Base-by-base conservation (phyloP, 1,284 basidiomycete genomes). In the Phlebopus sp. region DNA sequence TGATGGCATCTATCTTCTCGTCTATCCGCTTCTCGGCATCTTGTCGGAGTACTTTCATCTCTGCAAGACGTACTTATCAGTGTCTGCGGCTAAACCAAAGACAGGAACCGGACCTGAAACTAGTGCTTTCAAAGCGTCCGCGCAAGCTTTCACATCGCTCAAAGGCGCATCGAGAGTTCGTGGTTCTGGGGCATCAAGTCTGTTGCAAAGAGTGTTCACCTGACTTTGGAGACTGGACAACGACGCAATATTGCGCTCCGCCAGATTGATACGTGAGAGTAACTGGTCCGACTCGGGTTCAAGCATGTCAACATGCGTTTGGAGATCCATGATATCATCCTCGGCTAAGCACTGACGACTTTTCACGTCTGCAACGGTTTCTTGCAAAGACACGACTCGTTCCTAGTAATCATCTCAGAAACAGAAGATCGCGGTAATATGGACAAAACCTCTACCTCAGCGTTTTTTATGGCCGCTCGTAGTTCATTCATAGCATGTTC, bases 281-380 rank as follows among this genome's bases (percentile, higher is more conserved):
- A 68, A 27, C 65, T 68, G 37, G 55, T 64, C 44, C 69, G 63
- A 50, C 56, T 62, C 49, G 36, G 65, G 60, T 19, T 69, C 74
- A 15, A 74, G 64, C n/a, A 62, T 63, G 27, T 74, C 68, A 23
- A 74, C 60, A 35, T 75, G 72, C 8, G 63, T 62, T 21, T 75
- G 59, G 27, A 73, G 65, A n/a, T 74, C 71, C 37, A 73, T 67
- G 35, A 78, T 63, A 34, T 72, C 68, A 9, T 66, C 59, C 32
- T 68, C 65, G 4, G 59, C 57, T 17, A 50, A 47, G 0, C 46
- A 32, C 37, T 67, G 64, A 19, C 64, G 64, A 10, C 53, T 55
- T 29, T 49, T 55, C 2, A 69, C 44, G 27, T 49, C 50, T 17
- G 19, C 21, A 21, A 68, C 34, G 1, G 38, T 53, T 10, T 44